phyloP scores from a whole-genome alignment of 2,329 filamentous ascomycete genomes.

The Diaporthe citriasiana region DNA sequence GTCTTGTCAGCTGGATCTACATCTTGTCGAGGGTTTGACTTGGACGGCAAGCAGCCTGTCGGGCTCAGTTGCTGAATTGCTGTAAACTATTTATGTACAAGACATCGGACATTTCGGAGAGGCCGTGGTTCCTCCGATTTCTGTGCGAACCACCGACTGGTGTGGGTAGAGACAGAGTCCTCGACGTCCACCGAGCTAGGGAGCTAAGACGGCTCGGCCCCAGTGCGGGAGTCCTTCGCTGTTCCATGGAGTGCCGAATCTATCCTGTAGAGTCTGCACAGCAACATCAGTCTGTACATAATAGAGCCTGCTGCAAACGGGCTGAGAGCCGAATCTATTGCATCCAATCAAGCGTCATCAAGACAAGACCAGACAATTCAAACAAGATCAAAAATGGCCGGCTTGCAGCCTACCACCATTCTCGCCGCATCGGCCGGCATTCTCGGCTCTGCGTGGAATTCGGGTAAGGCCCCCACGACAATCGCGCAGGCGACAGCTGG shows the following conservation, averaged over 20 bases:
- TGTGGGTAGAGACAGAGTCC: neutral
- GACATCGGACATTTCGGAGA: constrained; percentile 40
- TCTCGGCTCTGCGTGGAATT: constrained; percentile 55
- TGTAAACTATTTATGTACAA: neutral
- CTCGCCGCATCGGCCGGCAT: constrained; percentile 56
- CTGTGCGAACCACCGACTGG: constrained; percentile 3
- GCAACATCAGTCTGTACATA: neutral
- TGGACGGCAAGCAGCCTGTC: neutral
- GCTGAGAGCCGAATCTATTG: neutral
- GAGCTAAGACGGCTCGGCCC: constrained; percentile 1
- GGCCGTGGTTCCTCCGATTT: constrained; percentile 34
- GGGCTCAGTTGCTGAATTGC: too few relatives aligned
- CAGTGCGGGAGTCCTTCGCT: neutral
- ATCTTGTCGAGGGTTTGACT: neutral
- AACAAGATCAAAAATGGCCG: constrained; percentile 35
- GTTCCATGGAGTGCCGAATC: neutral
- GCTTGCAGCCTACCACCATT: constrained; percentile 43
- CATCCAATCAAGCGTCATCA: neutral
- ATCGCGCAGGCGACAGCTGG: constrained; percentile 30
- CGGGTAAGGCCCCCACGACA: constrained; percentile 48
- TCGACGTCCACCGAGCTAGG: neutral
- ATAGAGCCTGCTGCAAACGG: neutral
- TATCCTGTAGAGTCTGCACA: too few relatives aligned
- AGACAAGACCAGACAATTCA: neutral
- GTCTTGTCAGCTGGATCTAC: neutral